phyloP scores from a whole-genome alignment of 164 flowering plant genomes.

The Magnolia changhungtana region DNA sequence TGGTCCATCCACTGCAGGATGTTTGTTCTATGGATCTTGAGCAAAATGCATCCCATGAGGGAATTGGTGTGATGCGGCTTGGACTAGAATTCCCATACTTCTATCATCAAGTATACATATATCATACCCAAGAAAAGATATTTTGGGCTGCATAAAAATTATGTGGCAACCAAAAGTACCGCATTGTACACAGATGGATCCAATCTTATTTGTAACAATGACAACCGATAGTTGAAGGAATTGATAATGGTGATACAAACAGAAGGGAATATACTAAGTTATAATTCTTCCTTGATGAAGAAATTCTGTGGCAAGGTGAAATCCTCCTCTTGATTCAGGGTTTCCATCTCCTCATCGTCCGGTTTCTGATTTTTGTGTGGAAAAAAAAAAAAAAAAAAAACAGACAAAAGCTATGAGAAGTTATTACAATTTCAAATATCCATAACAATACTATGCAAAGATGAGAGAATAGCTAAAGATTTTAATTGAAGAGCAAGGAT shows the following conservation, averaged over 20 bases:
- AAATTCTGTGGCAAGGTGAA: slow-evolving; percentile 73
- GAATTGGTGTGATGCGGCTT: too few species aligned
- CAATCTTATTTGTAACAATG: too few species aligned
- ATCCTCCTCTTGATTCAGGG: slow-evolving; percentile 73
- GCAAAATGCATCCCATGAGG: too few species aligned
- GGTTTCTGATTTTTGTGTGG: slow-evolving; percentile 55
- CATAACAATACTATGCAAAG: background rate
- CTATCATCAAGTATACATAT: too few species aligned
- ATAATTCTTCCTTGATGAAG: slow-evolving; percentile 68
- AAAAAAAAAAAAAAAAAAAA: slow-evolving; percentile 1
- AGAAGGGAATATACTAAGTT: background rate
- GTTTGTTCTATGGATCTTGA: too few species aligned
- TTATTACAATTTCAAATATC: background rate
- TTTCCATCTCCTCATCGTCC: slow-evolving; percentile 78
- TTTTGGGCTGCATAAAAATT: too few species aligned
- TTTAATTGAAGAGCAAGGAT: too few species aligned
- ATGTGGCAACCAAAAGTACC: too few species aligned
- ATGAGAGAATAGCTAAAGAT: background rate
- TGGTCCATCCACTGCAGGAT: too few species aligned
- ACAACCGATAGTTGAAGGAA: background rate
- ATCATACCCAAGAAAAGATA: too few species aligned
- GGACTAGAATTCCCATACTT: too few species aligned
- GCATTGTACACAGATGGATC: too few species aligned
- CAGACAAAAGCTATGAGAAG: background rate
- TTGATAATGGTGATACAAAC: background rate